Conservation (phyloP, 2,329 filamentous ascomycete species). For the Penicillium frequentans region DNA sequence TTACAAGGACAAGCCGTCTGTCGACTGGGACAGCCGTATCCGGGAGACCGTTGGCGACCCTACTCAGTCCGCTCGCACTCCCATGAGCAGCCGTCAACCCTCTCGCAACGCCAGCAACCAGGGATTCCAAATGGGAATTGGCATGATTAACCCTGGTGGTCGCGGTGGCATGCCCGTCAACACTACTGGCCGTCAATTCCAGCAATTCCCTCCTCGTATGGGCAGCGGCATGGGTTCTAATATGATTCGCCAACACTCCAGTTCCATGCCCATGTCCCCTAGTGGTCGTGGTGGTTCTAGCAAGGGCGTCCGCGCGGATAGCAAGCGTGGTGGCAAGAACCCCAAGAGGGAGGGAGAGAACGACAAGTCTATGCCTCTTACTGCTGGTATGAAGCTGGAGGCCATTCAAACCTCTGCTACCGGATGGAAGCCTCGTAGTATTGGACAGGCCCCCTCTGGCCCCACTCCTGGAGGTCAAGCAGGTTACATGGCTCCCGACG, state of each 20-base stretch:
- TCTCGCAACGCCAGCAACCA: slow-evolving; percentile 42
- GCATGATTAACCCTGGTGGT: slow-evolving; percentile 32
- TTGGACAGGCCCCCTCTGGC: slow-evolving; percentile 52
- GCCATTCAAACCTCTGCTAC: slow-evolving; percentile 69
- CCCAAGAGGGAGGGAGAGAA: slow-evolving; percentile 64
- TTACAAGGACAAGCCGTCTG: slow-evolving; percentile 93
- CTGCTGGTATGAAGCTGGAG: slow-evolving; percentile 77
- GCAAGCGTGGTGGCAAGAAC: slow-evolving; percentile 36
- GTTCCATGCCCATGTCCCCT: slow-evolving; percentile 68
- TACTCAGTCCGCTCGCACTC: slow-evolving; percentile 52
- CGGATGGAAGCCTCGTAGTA: slow-evolving; percentile 86
- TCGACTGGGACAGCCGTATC: slow-evolving; percentile 89
- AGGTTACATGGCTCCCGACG: slow-evolving; percentile 76
- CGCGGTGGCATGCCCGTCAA: slow-evolving; percentile 67
- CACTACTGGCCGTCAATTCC: slow-evolving; percentile 53
- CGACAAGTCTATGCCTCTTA: slow-evolving; percentile 89
- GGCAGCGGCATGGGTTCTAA: slow-evolving; percentile 62
- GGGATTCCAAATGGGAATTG: slow-evolving; percentile 72
- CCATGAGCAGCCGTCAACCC: slow-evolving; percentile 50
- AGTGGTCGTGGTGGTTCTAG: slow-evolving; percentile 56
- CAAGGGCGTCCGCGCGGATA: slow-evolving; percentile 28
- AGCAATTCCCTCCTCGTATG: slow-evolving; percentile 41
- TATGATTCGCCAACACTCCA: slow-evolving; percentile 57
- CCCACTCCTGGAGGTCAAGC: slow-evolving; percentile 50
- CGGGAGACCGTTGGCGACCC: slow-evolving; percentile 79